Evolutionary conservation across 2,329 filamentous ascomycete genomes (phyloP).

Genomic region (Xylaria sp.): DNA sequence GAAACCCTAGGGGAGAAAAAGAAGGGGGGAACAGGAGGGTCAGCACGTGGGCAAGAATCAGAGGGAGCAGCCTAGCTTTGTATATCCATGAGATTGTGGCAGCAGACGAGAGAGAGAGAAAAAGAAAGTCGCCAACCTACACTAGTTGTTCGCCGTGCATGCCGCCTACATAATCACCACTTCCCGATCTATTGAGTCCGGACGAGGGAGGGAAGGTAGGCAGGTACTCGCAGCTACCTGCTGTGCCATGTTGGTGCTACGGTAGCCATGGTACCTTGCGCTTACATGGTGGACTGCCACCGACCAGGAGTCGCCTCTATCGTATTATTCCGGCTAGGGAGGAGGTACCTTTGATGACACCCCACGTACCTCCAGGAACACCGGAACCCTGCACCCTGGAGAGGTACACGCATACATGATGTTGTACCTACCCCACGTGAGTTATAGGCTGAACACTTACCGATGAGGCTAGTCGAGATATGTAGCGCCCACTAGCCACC

Average conservation of each 20-base stretch:
- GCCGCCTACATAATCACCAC: neutral
- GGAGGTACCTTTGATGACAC: neutral
- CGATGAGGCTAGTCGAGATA: no score
- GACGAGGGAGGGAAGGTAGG: no score
- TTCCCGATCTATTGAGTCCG: no score
- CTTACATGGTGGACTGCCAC: neutral
- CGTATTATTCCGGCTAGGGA: neutral
- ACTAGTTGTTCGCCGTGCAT: neutral
- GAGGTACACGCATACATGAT: neutral
- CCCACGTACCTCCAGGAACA: neutral
- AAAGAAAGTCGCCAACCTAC: neutral
- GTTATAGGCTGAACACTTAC: neutral
- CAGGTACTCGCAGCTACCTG: no score
- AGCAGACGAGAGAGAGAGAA: neutral
- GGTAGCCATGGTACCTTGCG: neutral
- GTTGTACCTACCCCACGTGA: neutral
- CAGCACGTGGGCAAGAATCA: constrained; percentile 11
- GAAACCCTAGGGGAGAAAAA: constrained; percentile 9
- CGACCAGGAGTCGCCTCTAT: neutral
- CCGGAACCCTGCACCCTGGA: neutral
- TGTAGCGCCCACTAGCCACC: neutral
- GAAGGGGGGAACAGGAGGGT: constrained; percentile 11
- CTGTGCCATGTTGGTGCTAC: neutral
- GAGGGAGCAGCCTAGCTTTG: constrained; percentile 15
- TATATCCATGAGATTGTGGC: constrained; percentile 11